These are phyloP conservation scores for Cystobasidium pallidum DNA, from an alignment of 1,284 basidiomycete species.

Conservation along the genomic window DNA sequence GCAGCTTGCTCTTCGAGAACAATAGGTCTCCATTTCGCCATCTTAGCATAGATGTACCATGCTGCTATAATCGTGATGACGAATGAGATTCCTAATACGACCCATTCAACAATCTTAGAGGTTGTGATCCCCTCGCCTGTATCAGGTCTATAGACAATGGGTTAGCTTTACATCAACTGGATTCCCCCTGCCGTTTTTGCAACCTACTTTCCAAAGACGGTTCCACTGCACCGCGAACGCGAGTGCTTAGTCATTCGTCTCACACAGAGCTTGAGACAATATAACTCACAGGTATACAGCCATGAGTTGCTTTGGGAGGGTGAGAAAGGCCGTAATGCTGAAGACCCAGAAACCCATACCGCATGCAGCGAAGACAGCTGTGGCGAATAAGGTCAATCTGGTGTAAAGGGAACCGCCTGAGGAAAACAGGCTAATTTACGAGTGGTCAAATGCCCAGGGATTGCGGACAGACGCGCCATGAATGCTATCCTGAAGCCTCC, in stretches of 20 bases:
- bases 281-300: constrained; percentile 56
- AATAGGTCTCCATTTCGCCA: constrained; percentile 72
- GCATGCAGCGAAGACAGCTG: constrained; percentile 76
- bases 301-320: constrained; percentile 68
- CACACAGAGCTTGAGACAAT: no score
- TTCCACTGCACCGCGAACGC: constrained; percentile 48
- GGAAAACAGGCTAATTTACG: constrained; percentile 10
- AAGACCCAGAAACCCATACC: constrained; percentile 75
- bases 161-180: neutral
- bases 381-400: constrained; percentile 50
- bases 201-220: constrained; percentile 52
- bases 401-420: neutral
- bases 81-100: constrained; percentile 52
- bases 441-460: constrained; percentile 65
- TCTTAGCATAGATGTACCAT: constrained; percentile 78
- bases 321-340: constrained; percentile 70
- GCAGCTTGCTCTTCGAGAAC: constrained; percentile 68
- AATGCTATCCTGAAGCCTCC: constrained; percentile 77
- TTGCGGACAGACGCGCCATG: constrained; percentile 73
- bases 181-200: neutral
- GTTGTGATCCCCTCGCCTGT: constrained; percentile 46
- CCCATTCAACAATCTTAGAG: constrained; percentile 54
- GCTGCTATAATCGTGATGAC: constrained; percentile 75
- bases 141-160: constrained; percentile 3
- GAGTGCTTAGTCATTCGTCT: no score